Percentiles rank a stretch among this genome's conserved stretches.
Evolutionary conservation across 805 yeast genomes (phyloP).

Genomic region (Kuraishia molischiana): DNA sequence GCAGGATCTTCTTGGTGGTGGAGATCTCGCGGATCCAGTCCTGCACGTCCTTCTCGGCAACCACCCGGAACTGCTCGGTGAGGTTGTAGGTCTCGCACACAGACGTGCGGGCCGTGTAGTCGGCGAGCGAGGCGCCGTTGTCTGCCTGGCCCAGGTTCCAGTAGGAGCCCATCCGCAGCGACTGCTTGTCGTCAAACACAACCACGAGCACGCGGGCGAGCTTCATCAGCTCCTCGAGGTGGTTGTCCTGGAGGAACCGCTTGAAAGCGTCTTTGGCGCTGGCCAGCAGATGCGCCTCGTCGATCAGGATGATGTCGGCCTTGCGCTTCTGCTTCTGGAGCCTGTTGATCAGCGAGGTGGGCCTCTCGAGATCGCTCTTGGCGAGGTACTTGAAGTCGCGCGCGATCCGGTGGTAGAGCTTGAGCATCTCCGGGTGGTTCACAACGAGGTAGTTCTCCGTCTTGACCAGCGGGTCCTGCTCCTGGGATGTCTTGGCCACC

Average conservation of each 20-base stretch:
- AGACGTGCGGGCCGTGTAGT: constrained; percentile 5
- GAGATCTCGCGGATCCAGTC: constrained; percentile 30
- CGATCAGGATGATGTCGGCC: constrained; percentile 30
- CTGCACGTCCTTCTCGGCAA: constrained; percentile 26
- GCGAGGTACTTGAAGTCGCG: constrained; percentile 24
- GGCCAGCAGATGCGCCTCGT: constrained; percentile 35
- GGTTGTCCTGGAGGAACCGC: constrained; percentile 33
- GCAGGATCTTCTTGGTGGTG: constrained; percentile 21
- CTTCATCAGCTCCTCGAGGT: constrained; percentile 27
- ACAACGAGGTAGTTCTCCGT: constrained; percentile 30
- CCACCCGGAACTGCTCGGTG: constrained; percentile 31
- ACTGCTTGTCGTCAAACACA: constrained; percentile 35
- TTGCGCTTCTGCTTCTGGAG: constrained; percentile 15
- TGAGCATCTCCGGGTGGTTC: constrained; percentile 39
- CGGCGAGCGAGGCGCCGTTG: constrained; percentile 26
- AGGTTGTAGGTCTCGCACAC: constrained; percentile 14
- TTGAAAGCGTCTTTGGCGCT: constrained; percentile 34
- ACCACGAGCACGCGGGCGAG: constrained; percentile 27
- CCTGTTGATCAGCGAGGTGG: constrained; percentile 31
- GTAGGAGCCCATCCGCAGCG: constrained; percentile 34
- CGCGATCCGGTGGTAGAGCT: constrained; percentile 29
- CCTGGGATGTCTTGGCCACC: constrained; percentile 10
- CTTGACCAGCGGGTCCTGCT: constrained; percentile 11
- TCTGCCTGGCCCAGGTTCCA: constrained; percentile 17
- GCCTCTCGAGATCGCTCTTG: constrained; percentile 30